Percentiles rank a stretch among this genome's conserved stretches.
These are phyloP conservation scores for Dendrobium chrysotoxum DNA, from an alignment of 106 monocot species.

Conservation along the genomic window DNA sequence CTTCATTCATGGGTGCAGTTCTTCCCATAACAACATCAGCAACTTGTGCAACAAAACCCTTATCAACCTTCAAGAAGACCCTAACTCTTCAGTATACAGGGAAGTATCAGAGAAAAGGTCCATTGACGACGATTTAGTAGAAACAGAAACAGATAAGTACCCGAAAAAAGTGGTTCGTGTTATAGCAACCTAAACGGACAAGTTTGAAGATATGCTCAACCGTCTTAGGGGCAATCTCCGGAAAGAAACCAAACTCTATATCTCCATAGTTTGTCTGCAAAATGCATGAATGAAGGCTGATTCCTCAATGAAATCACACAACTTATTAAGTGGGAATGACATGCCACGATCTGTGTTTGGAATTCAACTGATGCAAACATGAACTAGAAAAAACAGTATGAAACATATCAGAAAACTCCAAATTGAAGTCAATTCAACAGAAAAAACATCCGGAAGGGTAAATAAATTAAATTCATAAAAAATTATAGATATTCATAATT, in stretches of 20 bases:
- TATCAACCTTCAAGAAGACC: constrained; percentile 60
- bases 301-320: background rate
- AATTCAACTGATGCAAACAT: background rate
- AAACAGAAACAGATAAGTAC: constrained; percentile 23
- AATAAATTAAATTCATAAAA: background rate
- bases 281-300: background rate
- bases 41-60: constrained; percentile 98
- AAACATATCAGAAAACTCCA: background rate
- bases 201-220: constrained; percentile 98
- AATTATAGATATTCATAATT: background rate
- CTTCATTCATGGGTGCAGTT: constrained; percentile 85
- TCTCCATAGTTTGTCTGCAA: constrained; percentile 86
- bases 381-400: background rate
- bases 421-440: background rate
- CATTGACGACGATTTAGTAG: background rate
- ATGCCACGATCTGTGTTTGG: background rate
- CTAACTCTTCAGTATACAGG: background rate
- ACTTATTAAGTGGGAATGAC: background rate
- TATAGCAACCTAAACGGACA: constrained; percentile 84
- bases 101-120: background rate
- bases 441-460: background rate
- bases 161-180: constrained; percentile 96
- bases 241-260: constrained; percentile 92
- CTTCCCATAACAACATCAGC: constrained; percentile 78
- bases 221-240: constrained; percentile 81